Base-by-base conservation (phyloP, 371 early-diverging fungal species). In the Sporodiniella umbellata region DNA sequence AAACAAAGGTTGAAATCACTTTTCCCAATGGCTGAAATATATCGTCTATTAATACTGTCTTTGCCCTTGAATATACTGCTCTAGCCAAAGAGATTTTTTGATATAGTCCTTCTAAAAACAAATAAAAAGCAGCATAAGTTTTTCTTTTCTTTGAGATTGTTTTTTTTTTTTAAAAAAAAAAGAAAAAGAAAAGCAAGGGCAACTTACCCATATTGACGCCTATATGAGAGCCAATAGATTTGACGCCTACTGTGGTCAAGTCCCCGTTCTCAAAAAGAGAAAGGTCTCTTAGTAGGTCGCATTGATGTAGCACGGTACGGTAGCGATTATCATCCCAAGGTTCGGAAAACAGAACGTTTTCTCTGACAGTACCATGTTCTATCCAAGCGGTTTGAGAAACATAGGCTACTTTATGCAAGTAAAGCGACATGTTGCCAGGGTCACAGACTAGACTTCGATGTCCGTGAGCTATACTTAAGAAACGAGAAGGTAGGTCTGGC, bases 301-400 rank as follows among this genome's bases (percentile, higher is more conserved):
- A 88, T 26, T 80, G 75, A 21, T 78, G 74, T 31, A 90, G 61
- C 0, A 89, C 86, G 7, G 81, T 66, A 48, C 80, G 72, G 48
- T 90, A 90, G 11, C 86, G 66, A 1, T 69, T 67, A 42, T 75
- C 75, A 39, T 86, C 81, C 64, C 76, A 90, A 0, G 70, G 53
- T n/a, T 77, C 68, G 21, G 91, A 90, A 64, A 94, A 94, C 26
- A 90, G 53, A 38, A 94, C 88, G 58, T 93, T 94, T 42, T 94
- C 85, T 21, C 89, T 80, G 10, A 93, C 68, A 0, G 91, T 85
- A 0, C 80, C 83, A 47, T 87, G 86, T 40, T 84, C 78, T 48
- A 94, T 79, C 94, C 94, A 93, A 4, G 92, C 82, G 15, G 72
- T 76, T 43, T 92, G 92, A 2, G 90, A 66, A 2, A 85, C 86